Evolutionary conservation across 192 early-diverging fungal genomes (phyloP), one percentile per base, ranked within the genome.

Genomic region (Backusella luteola): DNA sequence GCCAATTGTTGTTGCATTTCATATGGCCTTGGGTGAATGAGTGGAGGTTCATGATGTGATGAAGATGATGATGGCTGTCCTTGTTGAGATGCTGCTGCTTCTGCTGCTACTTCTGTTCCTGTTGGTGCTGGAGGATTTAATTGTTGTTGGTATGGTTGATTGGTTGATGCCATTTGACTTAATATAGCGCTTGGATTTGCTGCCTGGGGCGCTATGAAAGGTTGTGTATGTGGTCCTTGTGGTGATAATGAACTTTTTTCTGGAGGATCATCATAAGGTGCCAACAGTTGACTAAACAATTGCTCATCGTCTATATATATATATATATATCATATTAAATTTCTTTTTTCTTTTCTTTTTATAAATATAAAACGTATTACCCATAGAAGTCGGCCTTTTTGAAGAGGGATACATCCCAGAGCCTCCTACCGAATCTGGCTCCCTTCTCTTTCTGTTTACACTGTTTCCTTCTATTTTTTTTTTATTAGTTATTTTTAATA

Each of bases 291-390:
- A 14, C 42, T 71, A 12, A 71, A 71, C 5, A 71, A 34, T 32
- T 71, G 70, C 4, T 71, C 70, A 3, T 71, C 70, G 15, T 71
- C 70, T 71, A 34, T 15, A 29, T n/a, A 14, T 71, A 9, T 19
- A 36, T 34, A 68, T 35, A 35, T 68, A n/a, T 35, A 34, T 68
- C 5, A 19, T 66, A 3, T 21, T 32, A 23, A 21, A 0, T 26
- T 26, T 66, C 0, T 66, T 32, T 21, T 26, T 66, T 66, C 12
- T 66, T 66, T 66, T 66, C 0, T 66, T 66, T 66, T 29, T 29
- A 6, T 63, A 32, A 5, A 11, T 59, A 26, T 26, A 14, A 63
- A 49, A n/a, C 19, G 6, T 17, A n/a, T 49, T 63, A 63, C 56
- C 56, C 56, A 63, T 63, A 1, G 68, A 39, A 29, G 8, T 69